Evolutionary conservation across 805 yeast species (phyloP), one percentile per base, ranked within the genome.

Genomic region (Diddensiella santjacobensis): DNA sequence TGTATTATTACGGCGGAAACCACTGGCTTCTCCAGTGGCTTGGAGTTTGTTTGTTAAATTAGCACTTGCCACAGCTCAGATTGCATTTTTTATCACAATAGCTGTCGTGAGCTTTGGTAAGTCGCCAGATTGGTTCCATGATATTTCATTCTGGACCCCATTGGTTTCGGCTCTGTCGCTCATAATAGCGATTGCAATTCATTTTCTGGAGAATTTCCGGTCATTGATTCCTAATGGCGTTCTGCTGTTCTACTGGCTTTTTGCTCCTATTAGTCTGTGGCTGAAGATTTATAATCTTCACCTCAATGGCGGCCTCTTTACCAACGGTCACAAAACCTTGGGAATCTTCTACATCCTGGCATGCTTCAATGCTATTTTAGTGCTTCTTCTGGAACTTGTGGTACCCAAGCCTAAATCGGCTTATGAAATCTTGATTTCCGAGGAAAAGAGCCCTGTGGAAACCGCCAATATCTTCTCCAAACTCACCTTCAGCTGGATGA

Each of bases 401-500:
- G 62, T 70, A 18, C 78, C 65, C 13, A 60, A 67, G 10, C 70
- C 74, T 18, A 50, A 49, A n/a, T 43, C 62, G 11, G 60, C 62
- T 19, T 49, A 60, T 18, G 68, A 64, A 43, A 61, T 62, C 22
- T 51, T 71, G 43, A 59, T 69, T 6, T 57, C 57, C 50, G 67
- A 71, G 53, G 62, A 63, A 44, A 56, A 54, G 38, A 61, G 63
- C 39, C 84, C 83, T 1, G 67, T 71, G 37, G 83, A 79, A 35
- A 64, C 63, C 47, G 86, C 88, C 10, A 82, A 90, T 62, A 69
- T 89, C 13, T 79, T 91, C 54, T 83, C 95, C 2, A 72, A 78
- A 45, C 70, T 91, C 44, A 83, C 95, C 0, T 91, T 93, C 64
- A 70, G 81, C 22, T 93, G 99, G 98, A 87, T 93, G 95, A 81